Evolutionary conservation across 2,329 filamentous ascomycete species (phyloP).

Genomic region (Teratosphaeria pseudoeucalypti): DNA sequence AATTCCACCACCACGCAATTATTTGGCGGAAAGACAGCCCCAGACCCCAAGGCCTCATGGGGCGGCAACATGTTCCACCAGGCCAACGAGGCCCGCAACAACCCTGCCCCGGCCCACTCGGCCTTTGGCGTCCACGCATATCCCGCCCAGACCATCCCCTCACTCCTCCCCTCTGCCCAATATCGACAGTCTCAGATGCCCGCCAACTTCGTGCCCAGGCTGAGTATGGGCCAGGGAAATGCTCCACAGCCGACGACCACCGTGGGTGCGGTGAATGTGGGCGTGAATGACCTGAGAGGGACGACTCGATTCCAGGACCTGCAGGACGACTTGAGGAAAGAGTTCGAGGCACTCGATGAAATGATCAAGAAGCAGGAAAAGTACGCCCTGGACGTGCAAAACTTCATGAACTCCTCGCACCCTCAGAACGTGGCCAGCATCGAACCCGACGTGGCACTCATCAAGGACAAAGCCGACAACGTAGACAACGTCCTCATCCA

Average conservation of each 20-base stretch:
- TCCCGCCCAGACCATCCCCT: conserved; percentile 1
- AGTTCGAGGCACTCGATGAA: conserved; percentile 68
- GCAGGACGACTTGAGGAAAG: conserved; percentile 65
- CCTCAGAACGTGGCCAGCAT: conserved; percentile 55
- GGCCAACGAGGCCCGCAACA: conserved; percentile 1
- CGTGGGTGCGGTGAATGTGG: conserved; percentile 64
- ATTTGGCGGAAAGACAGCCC: conserved; percentile 3
- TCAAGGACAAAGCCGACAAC: conserved; percentile 51
- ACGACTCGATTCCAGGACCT: conserved; percentile 91
- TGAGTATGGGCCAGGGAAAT: conserved; percentile 39
- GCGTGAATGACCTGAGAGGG: conserved; percentile 65
- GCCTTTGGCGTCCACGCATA: conserved; percentile 9
- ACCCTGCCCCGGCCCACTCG: background rate
- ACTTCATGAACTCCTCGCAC: conserved; percentile 49
- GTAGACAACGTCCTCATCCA: conserved; percentile 53
- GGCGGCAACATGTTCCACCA: conserved; percentile 3
- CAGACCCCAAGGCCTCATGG: background rate
- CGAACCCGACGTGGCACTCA: conserved; percentile 53
- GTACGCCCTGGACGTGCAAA: conserved; percentile 64
- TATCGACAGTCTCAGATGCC: conserved; percentile 10
- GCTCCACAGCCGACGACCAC: conserved; percentile 33
- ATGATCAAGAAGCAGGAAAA: conserved; percentile 70
- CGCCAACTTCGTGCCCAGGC: conserved; percentile 21
- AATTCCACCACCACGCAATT: conserved; percentile 4
- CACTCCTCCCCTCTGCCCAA: conserved; percentile 11